Evolutionary conservation across 176 grass and related monocot species (phyloP).

Genomic region (Oryza glaberrima): DNA sequence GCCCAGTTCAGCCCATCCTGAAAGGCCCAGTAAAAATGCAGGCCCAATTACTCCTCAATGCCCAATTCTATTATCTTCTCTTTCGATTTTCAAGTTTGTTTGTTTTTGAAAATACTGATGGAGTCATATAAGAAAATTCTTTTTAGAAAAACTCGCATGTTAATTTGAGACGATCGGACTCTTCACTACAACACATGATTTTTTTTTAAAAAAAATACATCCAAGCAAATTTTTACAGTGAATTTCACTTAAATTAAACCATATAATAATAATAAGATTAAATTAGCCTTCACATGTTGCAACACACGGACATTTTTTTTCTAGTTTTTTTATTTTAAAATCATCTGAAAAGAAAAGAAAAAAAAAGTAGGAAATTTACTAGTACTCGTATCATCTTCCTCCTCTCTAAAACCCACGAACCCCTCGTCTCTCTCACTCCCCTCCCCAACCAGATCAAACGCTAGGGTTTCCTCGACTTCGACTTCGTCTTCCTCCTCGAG

Average conservation of each 20-base stretch:
- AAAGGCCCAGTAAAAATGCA: too few relatives aligned
- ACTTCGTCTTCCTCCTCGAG: neutral
- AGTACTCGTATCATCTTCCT: neutral
- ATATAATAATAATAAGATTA: too few relatives aligned
- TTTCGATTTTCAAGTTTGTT: too few relatives aligned
- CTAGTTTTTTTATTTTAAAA: neutral
- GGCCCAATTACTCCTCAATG: neutral
- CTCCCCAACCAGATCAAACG: neutral
- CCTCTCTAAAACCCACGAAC: slow-evolving; percentile 31
- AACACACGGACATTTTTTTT: rapidly evolving
- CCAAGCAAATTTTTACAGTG: rapidly evolving
- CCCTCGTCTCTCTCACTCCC: neutral
- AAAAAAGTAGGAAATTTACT: neutral
- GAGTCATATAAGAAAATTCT: too few relatives aligned
- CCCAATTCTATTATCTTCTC: neutral
- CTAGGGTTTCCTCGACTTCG: slow-evolving; percentile 39
- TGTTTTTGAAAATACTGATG: too few relatives aligned
- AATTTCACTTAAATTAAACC: too few relatives aligned
- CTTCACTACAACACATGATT: too few relatives aligned
- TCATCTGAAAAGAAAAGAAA: neutral
- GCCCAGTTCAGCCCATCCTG: too few relatives aligned
- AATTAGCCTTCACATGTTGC: too few relatives aligned
- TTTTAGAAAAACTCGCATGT: rapidly evolving
- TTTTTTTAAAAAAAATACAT: too few relatives aligned
- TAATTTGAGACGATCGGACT: too few relatives aligned